These are phyloP conservation scores for Lophiotrema nucula DNA, from an alignment of 495 filamentous ascomycete species.

Conservation along the genomic window DNA sequence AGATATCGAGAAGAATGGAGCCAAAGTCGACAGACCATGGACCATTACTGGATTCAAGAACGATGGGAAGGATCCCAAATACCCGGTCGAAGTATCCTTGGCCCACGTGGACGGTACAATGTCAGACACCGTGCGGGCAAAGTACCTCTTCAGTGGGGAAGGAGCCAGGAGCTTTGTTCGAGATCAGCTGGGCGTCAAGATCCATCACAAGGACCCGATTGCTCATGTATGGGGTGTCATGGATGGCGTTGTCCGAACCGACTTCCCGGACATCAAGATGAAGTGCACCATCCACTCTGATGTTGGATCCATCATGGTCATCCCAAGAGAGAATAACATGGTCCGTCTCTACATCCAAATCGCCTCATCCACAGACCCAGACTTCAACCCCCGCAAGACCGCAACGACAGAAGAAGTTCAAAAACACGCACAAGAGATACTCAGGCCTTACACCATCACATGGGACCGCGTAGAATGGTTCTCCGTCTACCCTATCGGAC, in stretches of 20 bases:
- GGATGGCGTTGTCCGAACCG: conserved; percentile 47
- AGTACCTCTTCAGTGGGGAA: conserved; percentile 66
- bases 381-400: conserved; percentile 54
- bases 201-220: conserved; percentile 64
- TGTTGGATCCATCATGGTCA: conserved; percentile 49
- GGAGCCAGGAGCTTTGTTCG: conserved; percentile 64
- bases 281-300: conserved; percentile 73
- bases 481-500: conserved; percentile 64
- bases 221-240: conserved; percentile 53
- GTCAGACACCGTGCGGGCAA: conserved; percentile 61
- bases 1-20: conserved; percentile 60
- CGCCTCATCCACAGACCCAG: conserved; percentile 57
- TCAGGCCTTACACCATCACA: conserved; percentile 59
- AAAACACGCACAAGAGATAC: conserved; percentile 56
- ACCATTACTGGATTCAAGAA: conserved; percentile 61
- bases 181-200: conserved; percentile 57
- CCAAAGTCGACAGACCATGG: conserved; percentile 60
- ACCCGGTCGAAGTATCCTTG: conserved; percentile 67
- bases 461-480: conserved; percentile 62
- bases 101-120: conserved; percentile 71
- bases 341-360: conserved; percentile 48
- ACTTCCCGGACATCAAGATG: conserved; percentile 62
- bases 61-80: conserved; percentile 53
- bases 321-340: conserved; percentile 48
- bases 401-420: conserved; percentile 61